Evolutionary conservation across 441 rosid genomes (phyloP), one percentile per base, ranked within the genome.

Genomic region (Eruca vesicaria): DNA sequence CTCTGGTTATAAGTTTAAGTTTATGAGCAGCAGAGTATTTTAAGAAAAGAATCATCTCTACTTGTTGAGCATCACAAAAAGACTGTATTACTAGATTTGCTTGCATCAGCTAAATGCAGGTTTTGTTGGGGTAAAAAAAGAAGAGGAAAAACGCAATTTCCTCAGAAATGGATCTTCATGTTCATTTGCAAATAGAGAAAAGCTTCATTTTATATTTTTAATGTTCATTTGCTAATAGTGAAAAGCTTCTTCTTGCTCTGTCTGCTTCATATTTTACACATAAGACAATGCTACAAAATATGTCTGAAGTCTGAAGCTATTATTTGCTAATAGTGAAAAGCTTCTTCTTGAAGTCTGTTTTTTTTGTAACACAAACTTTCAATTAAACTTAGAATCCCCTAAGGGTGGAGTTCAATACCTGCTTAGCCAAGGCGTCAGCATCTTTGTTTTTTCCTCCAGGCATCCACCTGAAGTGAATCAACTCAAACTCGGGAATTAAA

Each of bases 91-190:
- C 56, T 75, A 52, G 78, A 57, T 28, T 31, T 72, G 63, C 81
- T 73, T 83, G 92, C 87, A 84, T 85, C 87, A 68, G 77, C 86
- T 81, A 45, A 78, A 84, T 87, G 90, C 89, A 73, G 53, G 69
- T 33, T 64, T 79, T 72, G 74, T 62, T 66, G 19, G 11, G n/a
- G n/a, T n/a, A 41, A 15, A 2, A 15, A 26, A 55, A 29, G n/a
- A 3, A 67, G 29, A 38, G 9, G 0, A 15, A 18, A 41, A 29
- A 61, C 63, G 26, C 45, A 26, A 71, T 48, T 52, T 67, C 63
- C 64, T 19, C 29, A 41, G 68, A 12, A 20, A 19, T 29, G 63
- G 65, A 77, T 77, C 73, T 59, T 61, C n/a, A 41, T 41, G 50
- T 41, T 41, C 50, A 41, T 41, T 41, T 33, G 50, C 50, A 41